Conservation (phyloP, 2,329 filamentous ascomycete genomes). For the Leptographium galeiforme region DNA sequence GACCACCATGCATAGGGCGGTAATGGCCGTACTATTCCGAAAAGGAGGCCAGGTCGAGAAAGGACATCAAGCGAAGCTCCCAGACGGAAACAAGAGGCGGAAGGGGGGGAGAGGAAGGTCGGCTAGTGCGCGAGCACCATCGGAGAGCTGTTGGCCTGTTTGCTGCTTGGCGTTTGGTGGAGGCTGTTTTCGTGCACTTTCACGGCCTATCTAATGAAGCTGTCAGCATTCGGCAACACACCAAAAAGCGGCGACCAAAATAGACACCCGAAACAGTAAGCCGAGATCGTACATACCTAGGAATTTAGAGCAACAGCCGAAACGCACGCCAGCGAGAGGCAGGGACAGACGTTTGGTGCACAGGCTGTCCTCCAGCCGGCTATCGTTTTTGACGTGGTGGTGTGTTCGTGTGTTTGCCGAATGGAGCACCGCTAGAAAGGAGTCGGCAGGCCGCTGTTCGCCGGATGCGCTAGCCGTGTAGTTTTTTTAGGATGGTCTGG, state of each 20-base stretch:
- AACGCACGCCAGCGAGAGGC: too few relatives aligned
- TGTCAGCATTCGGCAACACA: not conserved
- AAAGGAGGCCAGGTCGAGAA: too few relatives aligned
- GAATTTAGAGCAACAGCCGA: too few relatives aligned
- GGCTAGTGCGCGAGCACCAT: not conserved
- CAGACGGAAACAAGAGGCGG: too few relatives aligned
- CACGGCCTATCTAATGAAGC: not conserved
- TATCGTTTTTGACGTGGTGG: not conserved
- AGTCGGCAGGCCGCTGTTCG: not conserved
- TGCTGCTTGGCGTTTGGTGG: not conserved
- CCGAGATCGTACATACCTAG: too few relatives aligned
- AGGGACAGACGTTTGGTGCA: not conserved
- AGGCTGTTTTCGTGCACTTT: not conserved
- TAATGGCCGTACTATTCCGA: too few relatives aligned
- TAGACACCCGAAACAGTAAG: not conserved
- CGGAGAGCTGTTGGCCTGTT: not conserved
- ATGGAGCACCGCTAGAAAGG: not conserved
- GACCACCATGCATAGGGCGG: not conserved
- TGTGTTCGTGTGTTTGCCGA: not conserved
- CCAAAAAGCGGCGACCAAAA: not conserved
- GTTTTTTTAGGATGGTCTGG: not conserved
- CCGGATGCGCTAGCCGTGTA: not conserved
- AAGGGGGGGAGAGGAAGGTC: too few relatives aligned
- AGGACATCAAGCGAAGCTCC: too few relatives aligned
- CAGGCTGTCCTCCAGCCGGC: not conserved